Evolutionary conservation across 2,329 filamentous ascomycete species (phyloP).

Genomic region (Grosmannia clavigera): DNA sequence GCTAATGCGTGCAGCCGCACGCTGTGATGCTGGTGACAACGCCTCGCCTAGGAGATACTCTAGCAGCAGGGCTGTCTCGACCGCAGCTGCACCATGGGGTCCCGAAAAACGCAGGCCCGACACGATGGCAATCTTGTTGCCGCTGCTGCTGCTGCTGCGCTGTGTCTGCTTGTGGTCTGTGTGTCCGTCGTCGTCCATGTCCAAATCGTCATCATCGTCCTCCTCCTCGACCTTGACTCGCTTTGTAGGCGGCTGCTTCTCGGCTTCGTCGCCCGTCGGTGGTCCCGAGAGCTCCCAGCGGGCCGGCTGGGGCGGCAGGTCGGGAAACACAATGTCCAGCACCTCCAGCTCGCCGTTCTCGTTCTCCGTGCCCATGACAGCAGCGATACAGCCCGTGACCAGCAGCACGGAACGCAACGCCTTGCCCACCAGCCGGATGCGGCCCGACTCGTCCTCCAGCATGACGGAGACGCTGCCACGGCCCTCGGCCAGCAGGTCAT

Average conservation of each 20-base stretch:
- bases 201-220: conserved; percentile 24
- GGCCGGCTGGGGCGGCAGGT: conserved; percentile 68
- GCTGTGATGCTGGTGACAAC: conserved; percentile 46
- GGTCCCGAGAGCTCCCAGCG: conserved; percentile 61
- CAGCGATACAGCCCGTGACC: conserved; percentile 86
- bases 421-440: conserved; percentile 65
- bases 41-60: conserved; percentile 85
- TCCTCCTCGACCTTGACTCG: conserved; percentile 25
- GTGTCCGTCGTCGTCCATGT: conserved; percentile 41
- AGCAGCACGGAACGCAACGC: conserved; percentile 56
- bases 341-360: conserved; percentile 85
- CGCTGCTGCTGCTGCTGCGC: conserved; percentile 25
- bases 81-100: conserved; percentile 54
- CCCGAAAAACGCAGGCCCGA: conserved; percentile 80
- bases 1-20: conserved; percentile 54
- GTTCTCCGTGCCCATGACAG: conserved; percentile 92
- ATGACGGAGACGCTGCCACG: conserved; percentile 36
- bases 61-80: conserved; percentile 64
- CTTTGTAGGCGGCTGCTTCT: conserved; percentile 10
- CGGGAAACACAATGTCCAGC: conserved; percentile 77
- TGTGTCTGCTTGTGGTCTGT: conserved; percentile 3
- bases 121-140: conserved; percentile 64
- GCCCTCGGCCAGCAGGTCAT: conserved; percentile 32
- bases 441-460: conserved; percentile 91
- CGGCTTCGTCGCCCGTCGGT: conserved; percentile 5